These are phyloP conservation scores for Neoascochyta sp. DNA, from an alignment of 2,329 filamentous ascomycete genomes.

Conservation along the genomic window DNA sequence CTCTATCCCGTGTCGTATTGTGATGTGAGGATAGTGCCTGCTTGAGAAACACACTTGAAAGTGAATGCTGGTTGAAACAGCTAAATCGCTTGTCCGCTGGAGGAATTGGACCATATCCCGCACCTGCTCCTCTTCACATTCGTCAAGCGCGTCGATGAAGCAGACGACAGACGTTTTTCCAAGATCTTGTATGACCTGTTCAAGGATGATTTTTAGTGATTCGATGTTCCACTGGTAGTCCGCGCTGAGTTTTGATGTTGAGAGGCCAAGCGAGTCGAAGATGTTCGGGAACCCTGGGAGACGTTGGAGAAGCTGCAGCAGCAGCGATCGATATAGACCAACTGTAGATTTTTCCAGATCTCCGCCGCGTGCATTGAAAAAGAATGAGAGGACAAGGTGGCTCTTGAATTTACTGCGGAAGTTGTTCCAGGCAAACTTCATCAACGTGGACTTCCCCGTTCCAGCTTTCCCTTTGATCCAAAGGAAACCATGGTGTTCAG, in stretches of 20 bases:
- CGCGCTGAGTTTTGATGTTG: conserved; percentile 1
- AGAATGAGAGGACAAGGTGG: conserved; percentile 13
- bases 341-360: conserved; percentile 18
- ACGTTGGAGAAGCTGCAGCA: conserved; percentile 21
- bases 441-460: conserved; percentile 44
- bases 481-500: conserved; percentile 40
- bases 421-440: conserved; percentile 31
- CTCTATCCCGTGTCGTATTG: conserved; percentile 21
- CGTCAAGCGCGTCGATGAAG: conserved; percentile 48
- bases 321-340: conserved; percentile 23
- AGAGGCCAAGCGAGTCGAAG: conserved; percentile 3
- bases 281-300: conserved; percentile 9
- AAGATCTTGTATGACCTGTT: conserved; percentile 13
- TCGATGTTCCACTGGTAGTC: conserved; percentile 12
- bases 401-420: conserved; percentile 8
- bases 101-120: conserved; percentile 46
- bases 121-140: conserved; percentile 46
- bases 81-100: conserved; percentile 35
- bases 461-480: conserved; percentile 46
- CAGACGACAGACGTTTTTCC: conserved; percentile 12
- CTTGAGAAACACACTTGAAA: conserved; percentile 26
- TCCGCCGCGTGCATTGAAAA: conserved; percentile 27
- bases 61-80: conserved; percentile 1
- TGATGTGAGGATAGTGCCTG: conserved; percentile 48
- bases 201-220: conserved; percentile 16